Conservation (phyloP, 805 yeast species). For the Starmerella bombicola region DNA sequence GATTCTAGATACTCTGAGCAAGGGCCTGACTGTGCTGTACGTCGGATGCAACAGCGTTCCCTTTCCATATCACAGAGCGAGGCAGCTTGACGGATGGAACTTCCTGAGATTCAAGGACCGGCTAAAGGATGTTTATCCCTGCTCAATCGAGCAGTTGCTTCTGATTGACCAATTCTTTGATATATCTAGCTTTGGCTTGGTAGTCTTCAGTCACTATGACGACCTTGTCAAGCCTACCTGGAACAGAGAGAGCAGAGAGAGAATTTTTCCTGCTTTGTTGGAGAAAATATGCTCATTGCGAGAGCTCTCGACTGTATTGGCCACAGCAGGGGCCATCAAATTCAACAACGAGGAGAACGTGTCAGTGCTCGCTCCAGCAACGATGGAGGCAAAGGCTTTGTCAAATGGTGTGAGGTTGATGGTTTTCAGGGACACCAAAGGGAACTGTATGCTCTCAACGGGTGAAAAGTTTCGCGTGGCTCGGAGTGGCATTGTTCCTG, state of each 20-base stretch:
- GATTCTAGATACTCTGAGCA: conserved; percentile 17
- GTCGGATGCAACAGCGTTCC: conserved; percentile 17
- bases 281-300: neutral
- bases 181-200: conserved; percentile 23
- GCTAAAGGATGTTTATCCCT: conserved; percentile 5
- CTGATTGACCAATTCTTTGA: conserved; percentile 23
- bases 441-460: conserved; percentile 8
- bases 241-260: neutral
- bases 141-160: conserved; percentile 15
- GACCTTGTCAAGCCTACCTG: conserved; percentile 4
- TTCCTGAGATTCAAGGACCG: conserved; percentile 2
- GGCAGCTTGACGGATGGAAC: conserved; percentile 11
- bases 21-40: conserved; percentile 22
- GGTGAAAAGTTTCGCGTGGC: conserved; percentile 5
- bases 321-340: conserved; percentile 7
- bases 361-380: conserved; percentile 5
- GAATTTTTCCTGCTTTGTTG: conserved; percentile 2
- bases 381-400: neutral
- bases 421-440: conserved; percentile 1
- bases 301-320: conserved; percentile 6
- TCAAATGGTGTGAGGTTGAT: neutral
- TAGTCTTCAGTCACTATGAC: conserved; percentile 21
- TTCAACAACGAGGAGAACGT: conserved; percentile 1
- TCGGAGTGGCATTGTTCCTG: neutral
- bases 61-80: conserved; percentile 21